Percentiles rank a stretch among this genome's conserved stretches.
phyloP scores from a whole-genome alignment of 1,139 yeast species.

The Pneumocystis wakefieldiae region DNA sequence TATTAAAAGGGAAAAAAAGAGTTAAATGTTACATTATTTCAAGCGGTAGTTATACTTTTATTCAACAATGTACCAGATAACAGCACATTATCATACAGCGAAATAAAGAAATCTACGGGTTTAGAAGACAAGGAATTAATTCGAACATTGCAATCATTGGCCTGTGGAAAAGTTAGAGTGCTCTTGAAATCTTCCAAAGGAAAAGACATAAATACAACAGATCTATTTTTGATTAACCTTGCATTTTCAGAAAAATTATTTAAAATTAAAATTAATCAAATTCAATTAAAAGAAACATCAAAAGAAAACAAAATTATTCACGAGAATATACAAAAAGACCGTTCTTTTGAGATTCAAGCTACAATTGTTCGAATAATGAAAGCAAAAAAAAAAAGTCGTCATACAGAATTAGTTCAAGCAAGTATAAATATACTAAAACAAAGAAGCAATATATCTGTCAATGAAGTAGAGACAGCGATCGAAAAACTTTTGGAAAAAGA shows the following conservation, averaged over 20 bases:
- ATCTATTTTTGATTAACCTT: conserved; percentile 22
- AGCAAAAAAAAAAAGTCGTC: conserved; percentile 32
- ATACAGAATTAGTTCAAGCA: conserved; percentile 24
- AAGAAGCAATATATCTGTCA: conserved; percentile 20
- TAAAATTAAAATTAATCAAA: conserved; percentile 22
- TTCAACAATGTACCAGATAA: conserved; percentile 18
- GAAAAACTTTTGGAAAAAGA: conserved; percentile 21
- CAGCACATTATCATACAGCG: conserved; percentile 16
- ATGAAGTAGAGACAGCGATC: conserved; percentile 23
- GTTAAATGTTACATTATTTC: conserved; percentile 21
- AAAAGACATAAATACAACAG: conserved; percentile 17
- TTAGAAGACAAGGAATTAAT: conserved; percentile 16
- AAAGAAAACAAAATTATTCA: conserved; percentile 17
- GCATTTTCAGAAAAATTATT: conserved; percentile 21
- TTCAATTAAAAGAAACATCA: conserved; percentile 21
- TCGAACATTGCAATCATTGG: conserved; percentile 21
- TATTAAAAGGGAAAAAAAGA: conserved; percentile 20
- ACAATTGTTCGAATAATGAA: conserved; percentile 38
- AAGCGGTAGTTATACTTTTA: conserved; percentile 21
- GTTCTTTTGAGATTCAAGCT: conserved; percentile 25
- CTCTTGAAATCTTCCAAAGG: conserved; percentile 19
- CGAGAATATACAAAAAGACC: conserved; percentile 21
- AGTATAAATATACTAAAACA: conserved; percentile 20
- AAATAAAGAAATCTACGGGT: conserved; percentile 17
- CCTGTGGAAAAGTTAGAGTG: conserved; percentile 20